Evolutionary conservation across 2,329 filamentous ascomycete genomes (phyloP).

Genomic region (Helotiales sp.): DNA sequence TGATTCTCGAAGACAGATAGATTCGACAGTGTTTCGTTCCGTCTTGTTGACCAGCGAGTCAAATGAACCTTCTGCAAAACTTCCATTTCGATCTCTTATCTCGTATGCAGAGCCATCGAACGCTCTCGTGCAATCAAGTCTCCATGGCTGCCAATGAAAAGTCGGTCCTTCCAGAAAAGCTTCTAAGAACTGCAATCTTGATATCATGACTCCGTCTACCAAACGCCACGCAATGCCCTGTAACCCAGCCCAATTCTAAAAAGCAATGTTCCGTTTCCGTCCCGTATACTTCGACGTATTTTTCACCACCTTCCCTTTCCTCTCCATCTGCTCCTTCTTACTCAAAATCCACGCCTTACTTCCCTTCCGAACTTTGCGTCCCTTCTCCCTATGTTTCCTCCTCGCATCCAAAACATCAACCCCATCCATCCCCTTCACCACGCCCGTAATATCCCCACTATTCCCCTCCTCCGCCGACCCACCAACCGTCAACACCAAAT

Average conservation of each 20-base stretch:
- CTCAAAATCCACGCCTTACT: slow-evolving; percentile 82
- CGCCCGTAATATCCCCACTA: slow-evolving; percentile 84
- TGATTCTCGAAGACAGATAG: too few relatives aligned
- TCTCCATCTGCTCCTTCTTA: slow-evolving; percentile 92
- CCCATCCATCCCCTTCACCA: slow-evolving; percentile 86
- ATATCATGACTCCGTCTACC: slow-evolving; percentile 28
- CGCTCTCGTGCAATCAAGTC: neutral
- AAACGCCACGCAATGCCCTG: slow-evolving; percentile 39
- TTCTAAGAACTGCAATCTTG: slow-evolving; percentile 13
- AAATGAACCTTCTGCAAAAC: too few relatives aligned
- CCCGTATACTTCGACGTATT: slow-evolving; percentile 91
- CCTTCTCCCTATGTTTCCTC: slow-evolving; percentile 55
- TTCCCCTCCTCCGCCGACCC: slow-evolving; percentile 54
- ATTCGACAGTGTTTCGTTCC: too few relatives aligned
- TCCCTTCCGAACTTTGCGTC: slow-evolving; percentile 72
- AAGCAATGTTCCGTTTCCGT: slow-evolving; percentile 79
- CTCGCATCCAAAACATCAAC: slow-evolving; percentile 80
- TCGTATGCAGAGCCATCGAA: neutral
- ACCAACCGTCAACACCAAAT: slow-evolving; percentile 91
- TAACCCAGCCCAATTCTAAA: slow-evolving; percentile 54
- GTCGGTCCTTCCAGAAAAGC: neutral
- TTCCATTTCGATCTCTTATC: neutral
- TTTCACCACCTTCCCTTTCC: slow-evolving; percentile 95
- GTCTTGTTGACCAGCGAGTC: too few relatives aligned
- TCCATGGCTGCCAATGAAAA: neutral